Percentiles rank a stretch among this genome's conserved stretches.
Evolutionary conservation across 306 rosid genomes (phyloP).

Genomic region (Macrotyloma uniflorum): DNA sequence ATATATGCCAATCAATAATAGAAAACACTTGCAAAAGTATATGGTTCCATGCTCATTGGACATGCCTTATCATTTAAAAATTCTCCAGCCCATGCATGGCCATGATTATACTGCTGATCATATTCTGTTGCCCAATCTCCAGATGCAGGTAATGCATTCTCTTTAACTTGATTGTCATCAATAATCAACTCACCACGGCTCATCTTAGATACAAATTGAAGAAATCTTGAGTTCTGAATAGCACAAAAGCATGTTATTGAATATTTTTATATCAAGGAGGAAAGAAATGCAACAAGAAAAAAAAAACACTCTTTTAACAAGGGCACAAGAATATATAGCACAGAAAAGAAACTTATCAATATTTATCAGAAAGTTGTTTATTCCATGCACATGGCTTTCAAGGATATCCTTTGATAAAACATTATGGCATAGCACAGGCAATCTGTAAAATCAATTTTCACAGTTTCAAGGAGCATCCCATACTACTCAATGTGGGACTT

Average conservation of each 20-base stretch:
- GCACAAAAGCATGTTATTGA: conserved; percentile 33
- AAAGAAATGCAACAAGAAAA: conserved; percentile 15
- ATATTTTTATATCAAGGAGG: background rate
- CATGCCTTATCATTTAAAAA: conserved; percentile 60
- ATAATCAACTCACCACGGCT: conserved; percentile 93
- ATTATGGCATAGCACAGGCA: background rate
- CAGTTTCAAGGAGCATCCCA: background rate
- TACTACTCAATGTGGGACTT: no score
- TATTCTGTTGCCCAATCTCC: conserved; percentile 93
- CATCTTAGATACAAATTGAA: conserved; percentile 97
- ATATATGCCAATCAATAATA: conserved; percentile 15
- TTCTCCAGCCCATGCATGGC: conserved; percentile 84
- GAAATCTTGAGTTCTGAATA: conserved; percentile 90
- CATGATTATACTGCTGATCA: conserved; percentile 64
- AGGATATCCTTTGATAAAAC: background rate
- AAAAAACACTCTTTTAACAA: conserved; percentile 2
- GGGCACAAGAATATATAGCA: conserved; percentile 12
- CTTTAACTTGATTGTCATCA: conserved; percentile 92
- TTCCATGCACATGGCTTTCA: conserved; percentile 14
- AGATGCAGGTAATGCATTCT: conserved; percentile 56
- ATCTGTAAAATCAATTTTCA: background rate
- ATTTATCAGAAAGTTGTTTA: conserved; percentile 1
- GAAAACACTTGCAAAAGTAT: conserved; percentile 29
- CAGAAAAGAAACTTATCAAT: conserved; percentile 6
- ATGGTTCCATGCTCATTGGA: conserved; percentile 29